These are phyloP conservation scores for Erodium texanum DNA, from an alignment of 441 rosid genomes.

Conservation along the genomic window DNA sequence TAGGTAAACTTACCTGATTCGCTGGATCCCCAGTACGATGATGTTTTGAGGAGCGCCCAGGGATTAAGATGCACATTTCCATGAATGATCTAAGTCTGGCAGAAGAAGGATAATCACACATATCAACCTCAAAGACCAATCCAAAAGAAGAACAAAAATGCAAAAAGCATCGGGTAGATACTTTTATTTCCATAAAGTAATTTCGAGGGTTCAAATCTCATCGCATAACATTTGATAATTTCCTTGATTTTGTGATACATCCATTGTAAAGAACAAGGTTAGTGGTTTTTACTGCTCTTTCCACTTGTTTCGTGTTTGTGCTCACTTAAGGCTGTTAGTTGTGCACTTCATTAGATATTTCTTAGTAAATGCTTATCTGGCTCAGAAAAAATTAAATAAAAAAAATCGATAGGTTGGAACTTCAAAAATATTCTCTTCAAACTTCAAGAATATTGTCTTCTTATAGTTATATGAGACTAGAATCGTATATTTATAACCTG, in stretches of 20 bases:
- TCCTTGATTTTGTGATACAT: too few species aligned
- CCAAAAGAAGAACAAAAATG: not conserved
- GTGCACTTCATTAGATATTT: too few species aligned
- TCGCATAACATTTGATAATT: slow-evolving; percentile 3
- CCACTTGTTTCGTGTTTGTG: not conserved
- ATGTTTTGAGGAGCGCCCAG: slow-evolving; percentile 63
- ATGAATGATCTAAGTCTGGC: slow-evolving; percentile 79
- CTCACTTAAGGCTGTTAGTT: not conserved
- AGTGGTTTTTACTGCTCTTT: not conserved
- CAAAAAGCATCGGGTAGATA: slow-evolving; percentile 9
- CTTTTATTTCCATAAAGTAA: slow-evolving; percentile 6
- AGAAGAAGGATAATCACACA: slow-evolving; percentile 13
- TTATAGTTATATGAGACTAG: slow-evolving; percentile 5
- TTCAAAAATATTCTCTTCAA: not conserved
- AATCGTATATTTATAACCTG: not conserved
- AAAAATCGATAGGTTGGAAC: not conserved
- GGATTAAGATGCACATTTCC: slow-evolving; percentile 84
- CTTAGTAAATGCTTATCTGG: too few species aligned
- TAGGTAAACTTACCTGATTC: slow-evolving; percentile 44
- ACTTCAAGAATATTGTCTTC: not conserved
- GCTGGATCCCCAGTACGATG: slow-evolving; percentile 21
- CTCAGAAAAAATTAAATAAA: too few species aligned
- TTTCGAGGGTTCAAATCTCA: not conserved
- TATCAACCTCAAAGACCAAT: slow-evolving; percentile 9
- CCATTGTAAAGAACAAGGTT: too few species aligned